These are phyloP conservation scores for Thalassiosira profunda DNA, from an alignment of 108 stramenopile species.

Conservation along the genomic window DNA sequence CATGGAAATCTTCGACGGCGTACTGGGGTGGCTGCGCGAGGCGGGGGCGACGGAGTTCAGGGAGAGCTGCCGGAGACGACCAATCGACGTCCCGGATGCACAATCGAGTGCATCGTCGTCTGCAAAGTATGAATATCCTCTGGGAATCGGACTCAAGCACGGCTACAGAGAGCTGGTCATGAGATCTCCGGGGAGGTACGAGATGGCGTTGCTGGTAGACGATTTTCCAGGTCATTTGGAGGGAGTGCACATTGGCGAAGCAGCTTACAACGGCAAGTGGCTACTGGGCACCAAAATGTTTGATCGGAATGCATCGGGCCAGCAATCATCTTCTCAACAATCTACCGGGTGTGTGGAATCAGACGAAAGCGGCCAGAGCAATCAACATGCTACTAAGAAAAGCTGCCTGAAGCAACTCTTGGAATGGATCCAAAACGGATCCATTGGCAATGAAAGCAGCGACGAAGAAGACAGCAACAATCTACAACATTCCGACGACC, in stretches of 20 bases:
- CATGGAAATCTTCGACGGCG: too few species aligned
- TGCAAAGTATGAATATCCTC: conserved; percentile 27
- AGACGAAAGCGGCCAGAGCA: too few species aligned
- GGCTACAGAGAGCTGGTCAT: conserved; percentile 80
- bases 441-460: neutral
- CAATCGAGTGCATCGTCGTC: neutral
- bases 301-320: too few species aligned
- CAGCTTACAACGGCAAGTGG: too few species aligned
- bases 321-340: too few species aligned
- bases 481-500: neutral
- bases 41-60: too few species aligned
- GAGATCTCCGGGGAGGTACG: conserved; percentile 74
- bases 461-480: neutral
- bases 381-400: too few species aligned
- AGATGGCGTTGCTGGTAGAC: conserved; percentile 54
- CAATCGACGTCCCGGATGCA: neutral
- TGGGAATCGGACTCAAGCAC: conserved; percentile 47
- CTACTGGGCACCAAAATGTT: too few species aligned
- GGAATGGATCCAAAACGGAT: neutral
- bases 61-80: neutral
- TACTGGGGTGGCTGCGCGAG: too few species aligned
- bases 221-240: conserved; percentile 15
- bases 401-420: neutral
- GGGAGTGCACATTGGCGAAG: too few species aligned
- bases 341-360: too few species aligned